A percentile compares a stretch with the other conserved stretches of the same genome.
These are phyloP conservation scores for Penicillium sp. DNA, from an alignment of 2,329 filamentous ascomycete species.

Conservation along the genomic window DNA sequence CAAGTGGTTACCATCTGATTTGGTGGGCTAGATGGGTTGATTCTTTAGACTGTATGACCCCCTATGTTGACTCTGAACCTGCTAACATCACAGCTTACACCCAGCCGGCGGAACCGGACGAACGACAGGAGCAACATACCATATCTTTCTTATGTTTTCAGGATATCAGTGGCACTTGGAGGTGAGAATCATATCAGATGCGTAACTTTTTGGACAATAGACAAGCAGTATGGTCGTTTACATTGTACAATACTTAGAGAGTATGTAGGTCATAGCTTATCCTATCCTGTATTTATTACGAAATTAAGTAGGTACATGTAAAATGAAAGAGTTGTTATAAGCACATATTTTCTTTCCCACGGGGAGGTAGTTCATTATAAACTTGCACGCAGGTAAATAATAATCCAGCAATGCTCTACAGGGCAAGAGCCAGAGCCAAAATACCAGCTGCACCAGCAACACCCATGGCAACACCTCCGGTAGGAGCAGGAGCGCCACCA, in stretches of 20 bases:
- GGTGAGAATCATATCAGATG: too few relatives aligned
- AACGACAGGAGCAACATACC: background rate
- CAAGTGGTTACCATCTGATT: background rate
- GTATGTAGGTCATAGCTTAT: background rate
- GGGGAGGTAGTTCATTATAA: background rate
- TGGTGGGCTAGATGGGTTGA: background rate
- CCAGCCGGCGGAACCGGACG: background rate
- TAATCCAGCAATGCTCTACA: conserved; percentile 11
- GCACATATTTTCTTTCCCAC: background rate
- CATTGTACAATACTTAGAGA: too few relatives aligned
- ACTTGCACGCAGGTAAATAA: background rate
- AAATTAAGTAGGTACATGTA: background rate
- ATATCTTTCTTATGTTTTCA: background rate
- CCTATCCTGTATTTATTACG: background rate
- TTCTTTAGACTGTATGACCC: too few relatives aligned
- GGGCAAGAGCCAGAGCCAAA: conserved; percentile 26
- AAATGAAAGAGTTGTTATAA: background rate
- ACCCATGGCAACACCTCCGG: conserved; percentile 22
- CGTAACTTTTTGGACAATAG: too few relatives aligned
- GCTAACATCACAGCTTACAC: background rate
- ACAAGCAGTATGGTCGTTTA: background rate
- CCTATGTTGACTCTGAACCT: background rate
- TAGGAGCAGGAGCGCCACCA: conserved; percentile 24
- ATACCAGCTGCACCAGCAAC: conserved; percentile 25
- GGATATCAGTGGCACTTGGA: background rate